Percentiles rank a stretch among this genome's conserved stretches.
These are phyloP conservation scores for Penicillium sp. DNA, from an alignment of 2,329 filamentous ascomycete species.

Conservation along the genomic window DNA sequence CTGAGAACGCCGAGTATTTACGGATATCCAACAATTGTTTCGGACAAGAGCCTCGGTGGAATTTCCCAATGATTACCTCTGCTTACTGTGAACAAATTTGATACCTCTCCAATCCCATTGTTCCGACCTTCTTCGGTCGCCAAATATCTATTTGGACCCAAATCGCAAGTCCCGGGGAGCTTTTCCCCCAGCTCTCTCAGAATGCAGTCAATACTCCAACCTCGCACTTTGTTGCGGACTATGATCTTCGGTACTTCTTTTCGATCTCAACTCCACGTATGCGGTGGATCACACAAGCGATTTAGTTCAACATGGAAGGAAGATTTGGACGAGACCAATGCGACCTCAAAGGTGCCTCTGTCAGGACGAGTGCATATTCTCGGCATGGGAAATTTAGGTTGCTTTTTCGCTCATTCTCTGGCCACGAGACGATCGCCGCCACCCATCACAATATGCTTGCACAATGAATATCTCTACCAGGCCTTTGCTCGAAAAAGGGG, in stretches of 20 bases:
- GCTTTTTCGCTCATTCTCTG: constrained; percentile 72
- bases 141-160: background rate
- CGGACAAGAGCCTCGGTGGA: background rate
- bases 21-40: background rate
- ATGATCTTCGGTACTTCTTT: constrained; percentile 20
- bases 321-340: constrained; percentile 25
- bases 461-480: constrained; percentile 48
- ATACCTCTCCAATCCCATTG: background rate
- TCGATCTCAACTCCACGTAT: constrained; percentile 3
- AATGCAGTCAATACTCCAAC: constrained; percentile 37
- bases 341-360: constrained; percentile 19
- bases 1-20: background rate
- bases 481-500: constrained; percentile 34
- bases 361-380: constrained; percentile 68
- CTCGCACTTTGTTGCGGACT: constrained; percentile 36
- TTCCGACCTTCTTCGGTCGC: background rate
- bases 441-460: constrained; percentile 77
- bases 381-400: constrained; percentile 77
- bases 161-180: constrained; percentile 12
- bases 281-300: constrained; percentile 10
- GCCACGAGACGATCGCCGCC: constrained; percentile 61
- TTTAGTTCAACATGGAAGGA: constrained; percentile 31
- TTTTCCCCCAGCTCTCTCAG: constrained; percentile 27
- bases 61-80: background rate
- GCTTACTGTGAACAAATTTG: background rate